Percentiles rank a stretch among this genome's conserved stretches.
These are phyloP conservation scores for Podaxis carcinomalis DNA, from an alignment of 768 basidiomycete genomes.

Conservation along the genomic window DNA sequence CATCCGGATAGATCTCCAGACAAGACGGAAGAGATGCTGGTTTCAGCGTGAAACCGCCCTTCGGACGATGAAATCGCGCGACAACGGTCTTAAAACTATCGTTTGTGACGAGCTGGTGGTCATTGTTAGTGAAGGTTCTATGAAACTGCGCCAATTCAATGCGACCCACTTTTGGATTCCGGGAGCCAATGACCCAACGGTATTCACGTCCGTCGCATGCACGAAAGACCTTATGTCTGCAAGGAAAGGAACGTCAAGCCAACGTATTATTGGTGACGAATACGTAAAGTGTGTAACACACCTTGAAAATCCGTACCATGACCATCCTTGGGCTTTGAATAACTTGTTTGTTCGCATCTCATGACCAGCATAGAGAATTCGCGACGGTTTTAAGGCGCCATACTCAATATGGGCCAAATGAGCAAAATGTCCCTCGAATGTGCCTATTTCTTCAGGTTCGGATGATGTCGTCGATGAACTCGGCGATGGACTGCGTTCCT, in stretches of 20 bases:
- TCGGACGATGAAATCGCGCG: slow-evolving; percentile 1
- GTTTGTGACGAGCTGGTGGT: slow-evolving; percentile 1
- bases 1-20: neutral
- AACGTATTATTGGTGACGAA: neutral
- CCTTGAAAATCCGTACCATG: slow-evolving; percentile 3
- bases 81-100: neutral
- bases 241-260: neutral
- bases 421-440: slow-evolving; percentile 4
- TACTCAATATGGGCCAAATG: slow-evolving; percentile 8
- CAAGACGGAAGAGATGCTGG: neutral
- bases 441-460: neutral
- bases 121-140: neutral
- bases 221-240: slow-evolving; percentile 2
- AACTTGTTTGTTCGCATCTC: neutral
- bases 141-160: neutral
- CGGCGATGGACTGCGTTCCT: neutral
- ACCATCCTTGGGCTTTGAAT: slow-evolving; percentile 3
- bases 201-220: slow-evolving; percentile 8
- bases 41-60: neutral
- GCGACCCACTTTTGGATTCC: neutral
- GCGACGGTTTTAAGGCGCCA: neutral
- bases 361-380: slow-evolving; percentile 5
- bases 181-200: neutral
- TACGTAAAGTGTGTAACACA: neutral
- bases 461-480: neutral